These are phyloP conservation scores for Skeletonema marinoi DNA, from an alignment of 108 stramenopile species.

Conservation along the genomic window DNA sequence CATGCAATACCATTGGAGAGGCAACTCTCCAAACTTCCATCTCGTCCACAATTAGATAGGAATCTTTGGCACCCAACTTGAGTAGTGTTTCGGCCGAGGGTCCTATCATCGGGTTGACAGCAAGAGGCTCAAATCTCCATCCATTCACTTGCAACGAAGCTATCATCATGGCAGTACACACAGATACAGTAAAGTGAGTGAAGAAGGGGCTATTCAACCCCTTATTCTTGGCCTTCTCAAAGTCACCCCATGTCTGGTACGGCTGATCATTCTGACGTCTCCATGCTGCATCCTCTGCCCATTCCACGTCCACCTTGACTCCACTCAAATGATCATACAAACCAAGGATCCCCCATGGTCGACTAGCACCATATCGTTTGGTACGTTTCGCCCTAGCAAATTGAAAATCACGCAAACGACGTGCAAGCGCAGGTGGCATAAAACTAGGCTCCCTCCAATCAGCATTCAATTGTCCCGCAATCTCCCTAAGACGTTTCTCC, in stretches of 20 bases:
- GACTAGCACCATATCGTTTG: conserved; percentile 41
- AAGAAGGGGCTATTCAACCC: conserved; percentile 77
- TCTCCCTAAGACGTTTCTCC: conserved; percentile 65
- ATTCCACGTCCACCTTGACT: conserved; percentile 83
- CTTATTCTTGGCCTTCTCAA: conserved; percentile 65
- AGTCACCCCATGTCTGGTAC: conserved; percentile 82
- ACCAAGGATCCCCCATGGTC: conserved; percentile 84
- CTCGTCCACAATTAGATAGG: conserved; percentile 85
- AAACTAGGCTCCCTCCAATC: conserved; percentile 74
- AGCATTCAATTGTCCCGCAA: conserved; percentile 76
- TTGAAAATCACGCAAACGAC: conserved; percentile 51
- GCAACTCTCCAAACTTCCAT: conserved; percentile 81
- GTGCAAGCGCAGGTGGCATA: conserved; percentile 71
- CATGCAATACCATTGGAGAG: conserved; percentile 92
- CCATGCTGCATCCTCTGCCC: conserved; percentile 91
- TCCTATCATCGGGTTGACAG: conserved; percentile 86
- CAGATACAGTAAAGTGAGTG: conserved; percentile 65
- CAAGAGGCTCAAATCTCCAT: conserved; percentile 81
- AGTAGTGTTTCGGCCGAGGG: conserved; percentile 87
- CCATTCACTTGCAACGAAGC: conserved; percentile 79
- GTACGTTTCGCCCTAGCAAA: conserved; percentile 66
- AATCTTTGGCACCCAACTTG: conserved; percentile 87
- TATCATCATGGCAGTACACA: conserved; percentile 72
- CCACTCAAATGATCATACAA: conserved; percentile 81
- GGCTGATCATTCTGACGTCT: conserved; percentile 72